A percentile compares a stretch with the other conserved stretches of the same genome.
Evolutionary conservation across 441 rosid genomes (phyloP).

Genomic region (Pelargonium citronellum): DNA sequence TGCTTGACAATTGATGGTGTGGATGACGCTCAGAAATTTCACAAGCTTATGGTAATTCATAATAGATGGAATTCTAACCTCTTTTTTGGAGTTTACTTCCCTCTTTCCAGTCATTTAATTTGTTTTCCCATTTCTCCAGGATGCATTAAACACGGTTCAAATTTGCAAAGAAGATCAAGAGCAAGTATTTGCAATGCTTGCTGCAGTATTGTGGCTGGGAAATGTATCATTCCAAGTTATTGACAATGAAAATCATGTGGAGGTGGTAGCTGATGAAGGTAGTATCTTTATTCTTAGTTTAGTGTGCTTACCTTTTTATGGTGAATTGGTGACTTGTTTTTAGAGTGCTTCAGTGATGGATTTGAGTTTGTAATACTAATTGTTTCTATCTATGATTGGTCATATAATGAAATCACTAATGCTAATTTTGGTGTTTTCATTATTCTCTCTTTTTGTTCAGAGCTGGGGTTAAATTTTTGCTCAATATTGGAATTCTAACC

Average conservation of each 20-base stretch:
- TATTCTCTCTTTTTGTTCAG: not conserved
- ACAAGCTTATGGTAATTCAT: constrained; percentile 57
- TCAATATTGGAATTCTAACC: no score
- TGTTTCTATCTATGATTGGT: not conserved
- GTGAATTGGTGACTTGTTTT: not conserved
- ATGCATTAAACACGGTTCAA: constrained; percentile 65
- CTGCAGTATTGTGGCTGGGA: constrained; percentile 84
- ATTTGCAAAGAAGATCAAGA: constrained; percentile 71
- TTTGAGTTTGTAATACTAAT: not conserved
- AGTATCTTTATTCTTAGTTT: constrained; percentile 18
- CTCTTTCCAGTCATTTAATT: constrained; percentile 10
- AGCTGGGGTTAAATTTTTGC: not conserved
- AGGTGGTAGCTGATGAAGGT: constrained; percentile 81
- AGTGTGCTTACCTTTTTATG: not conserved
- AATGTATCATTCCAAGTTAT: constrained; percentile 67
- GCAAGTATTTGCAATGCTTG: constrained; percentile 66
- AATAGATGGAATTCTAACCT: constrained; percentile 12
- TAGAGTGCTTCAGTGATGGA: constrained; percentile 7
- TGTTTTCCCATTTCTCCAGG: constrained; percentile 39
- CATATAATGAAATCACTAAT: not conserved
- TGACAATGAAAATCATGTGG: constrained; percentile 77
- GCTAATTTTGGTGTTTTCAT: not conserved
- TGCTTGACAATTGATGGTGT: constrained; percentile 70
- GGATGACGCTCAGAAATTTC: constrained; percentile 68
- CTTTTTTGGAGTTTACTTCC: constrained; percentile 4